Percentiles rank a stretch among this genome's conserved stretches.
These are phyloP conservation scores for Colletotrichum musae DNA, from an alignment of 2,329 filamentous ascomycete species.

Conservation along the genomic window DNA sequence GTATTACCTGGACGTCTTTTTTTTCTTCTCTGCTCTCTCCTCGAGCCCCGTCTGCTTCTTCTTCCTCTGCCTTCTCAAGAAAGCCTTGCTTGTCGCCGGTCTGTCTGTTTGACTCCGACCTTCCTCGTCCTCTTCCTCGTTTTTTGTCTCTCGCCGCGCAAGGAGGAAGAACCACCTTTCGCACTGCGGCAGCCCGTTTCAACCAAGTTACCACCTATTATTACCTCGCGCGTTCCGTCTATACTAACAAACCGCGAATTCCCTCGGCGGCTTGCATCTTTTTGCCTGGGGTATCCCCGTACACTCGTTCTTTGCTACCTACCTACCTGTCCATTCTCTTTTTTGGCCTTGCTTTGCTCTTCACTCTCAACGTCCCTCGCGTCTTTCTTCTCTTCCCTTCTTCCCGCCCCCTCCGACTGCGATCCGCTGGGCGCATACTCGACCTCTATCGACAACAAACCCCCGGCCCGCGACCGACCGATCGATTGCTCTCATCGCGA, in stretches of 20 bases:
- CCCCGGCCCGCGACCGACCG: not conserved
- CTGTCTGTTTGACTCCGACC: no score
- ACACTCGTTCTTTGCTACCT: not conserved
- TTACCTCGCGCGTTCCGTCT: not conserved
- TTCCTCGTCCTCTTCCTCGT: no score
- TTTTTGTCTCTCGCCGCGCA: no score
- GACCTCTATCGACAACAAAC: not conserved
- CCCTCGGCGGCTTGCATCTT: slow-evolving; percentile 6
- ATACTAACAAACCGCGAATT: not conserved
- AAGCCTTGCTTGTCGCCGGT: no score
- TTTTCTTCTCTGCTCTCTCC: no score
- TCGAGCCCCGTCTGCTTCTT: no score
- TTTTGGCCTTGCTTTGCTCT: slow-evolving; percentile 10
- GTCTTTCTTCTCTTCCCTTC: not conserved
- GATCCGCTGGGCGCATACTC: not conserved
- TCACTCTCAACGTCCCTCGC: not conserved
- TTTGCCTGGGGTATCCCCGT: slow-evolving; percentile 14
- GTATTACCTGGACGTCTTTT: no score
- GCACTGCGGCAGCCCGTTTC: not conserved
- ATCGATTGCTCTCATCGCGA: no score
- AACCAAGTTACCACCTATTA: not conserved
- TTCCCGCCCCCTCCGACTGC: not conserved
- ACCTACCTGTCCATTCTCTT: slow-evolving; percentile 7
- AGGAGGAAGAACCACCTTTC: no score
- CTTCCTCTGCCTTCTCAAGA: no score